phyloP scores from a whole-genome alignment of 352 stramenopile species.

The Pythium insidiosum region DNA sequence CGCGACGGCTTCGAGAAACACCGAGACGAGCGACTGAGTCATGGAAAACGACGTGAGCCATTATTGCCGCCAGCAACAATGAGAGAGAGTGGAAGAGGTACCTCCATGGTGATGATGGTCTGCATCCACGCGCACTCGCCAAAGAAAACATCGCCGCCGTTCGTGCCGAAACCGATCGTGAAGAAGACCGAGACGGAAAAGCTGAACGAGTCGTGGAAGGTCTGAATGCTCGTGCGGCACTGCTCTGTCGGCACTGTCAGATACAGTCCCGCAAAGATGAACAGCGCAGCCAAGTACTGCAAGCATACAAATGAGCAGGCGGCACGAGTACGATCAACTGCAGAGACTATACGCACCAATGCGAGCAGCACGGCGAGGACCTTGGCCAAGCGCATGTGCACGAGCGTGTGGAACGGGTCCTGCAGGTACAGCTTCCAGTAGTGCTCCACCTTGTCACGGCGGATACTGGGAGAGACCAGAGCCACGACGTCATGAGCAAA shows the following conservation, averaged over 20 bases:
- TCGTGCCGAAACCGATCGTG: constrained; percentile 75
- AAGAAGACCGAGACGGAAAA: constrained; percentile 79
- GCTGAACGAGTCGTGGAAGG: constrained; percentile 69
- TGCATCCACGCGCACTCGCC: constrained; percentile 89
- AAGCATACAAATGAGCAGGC: neutral
- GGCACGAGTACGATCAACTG: neutral
- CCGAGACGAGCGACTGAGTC: constrained; percentile 87
- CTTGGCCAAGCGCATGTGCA: constrained; percentile 80
- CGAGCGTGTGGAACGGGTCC: constrained; percentile 76
- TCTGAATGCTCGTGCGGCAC: constrained; percentile 63
- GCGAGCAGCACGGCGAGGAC: constrained; percentile 33
- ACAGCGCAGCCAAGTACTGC: constrained; percentile 62
- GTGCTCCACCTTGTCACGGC: constrained; percentile 61
- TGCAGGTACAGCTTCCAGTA: constrained; percentile 83
- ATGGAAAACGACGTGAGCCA: too few species aligned
- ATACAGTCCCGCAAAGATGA: constrained; percentile 71
- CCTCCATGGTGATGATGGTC: constrained; percentile 75
- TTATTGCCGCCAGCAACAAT: too few species aligned
- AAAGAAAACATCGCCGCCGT: constrained; percentile 85
- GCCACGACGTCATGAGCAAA: too few species aligned
- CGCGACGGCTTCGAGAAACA: constrained; percentile 90
- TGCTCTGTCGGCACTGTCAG: constrained; percentile 35
- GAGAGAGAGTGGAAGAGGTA: too few species aligned
- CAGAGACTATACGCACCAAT: constrained; percentile 17
- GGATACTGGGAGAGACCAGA: constrained; percentile 41